Base-by-base conservation (phyloP, 208 protist species). In the Leptomonas pyrrhocoris region DNA sequence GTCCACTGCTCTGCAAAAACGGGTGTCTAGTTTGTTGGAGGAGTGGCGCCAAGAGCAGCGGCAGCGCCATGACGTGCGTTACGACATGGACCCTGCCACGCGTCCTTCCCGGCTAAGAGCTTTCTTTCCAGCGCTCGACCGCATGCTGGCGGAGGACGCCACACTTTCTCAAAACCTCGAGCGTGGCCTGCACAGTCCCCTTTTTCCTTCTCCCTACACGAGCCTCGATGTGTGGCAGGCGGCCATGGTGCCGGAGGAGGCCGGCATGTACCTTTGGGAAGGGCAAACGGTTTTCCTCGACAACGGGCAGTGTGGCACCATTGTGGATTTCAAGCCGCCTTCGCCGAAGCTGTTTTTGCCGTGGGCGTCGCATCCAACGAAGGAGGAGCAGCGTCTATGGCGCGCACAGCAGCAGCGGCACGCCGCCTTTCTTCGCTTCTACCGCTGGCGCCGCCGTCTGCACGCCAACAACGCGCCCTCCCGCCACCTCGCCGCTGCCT, bases 181-280 rank as follows among this genome's bases (percentile, higher is more conserved):
- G 36, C 58, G 43, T 23, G 58, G 36, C 28, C 16, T 63, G 27
- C 58, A 63, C 43, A 36, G 18, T 21, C 58, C 58, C 7, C 42
- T 36, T 11, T 46, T 49, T 28, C 58, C 58, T 27, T 63, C 58
- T 5, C 21, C 53, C 8, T 69, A 56, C 58, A 79, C 64, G 12
- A 79, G 77, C 57, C 62, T 62, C 5, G 68, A 80, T 16, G 16
- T 88, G 19, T 88, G 83, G 83, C 74, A 79, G 67, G 71, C 83
- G 11, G 62, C 63, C 18, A 31, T 84, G 18, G 67, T 80, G 11
- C 45, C 27, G 2, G 48, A 54, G 36, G 62, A 66, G 25, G 54
- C 53, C 9, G 68, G 68, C 4, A 42, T 84, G 23, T 48, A 69
- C 23, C 56, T 89, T 25, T 82, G 77, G 74, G 38, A 58, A 34